Evolutionary conservation across 345 rosid genomes (phyloP), one percentile per base, ranked within the genome.

Genomic region (Eucalyptus marginata): DNA sequence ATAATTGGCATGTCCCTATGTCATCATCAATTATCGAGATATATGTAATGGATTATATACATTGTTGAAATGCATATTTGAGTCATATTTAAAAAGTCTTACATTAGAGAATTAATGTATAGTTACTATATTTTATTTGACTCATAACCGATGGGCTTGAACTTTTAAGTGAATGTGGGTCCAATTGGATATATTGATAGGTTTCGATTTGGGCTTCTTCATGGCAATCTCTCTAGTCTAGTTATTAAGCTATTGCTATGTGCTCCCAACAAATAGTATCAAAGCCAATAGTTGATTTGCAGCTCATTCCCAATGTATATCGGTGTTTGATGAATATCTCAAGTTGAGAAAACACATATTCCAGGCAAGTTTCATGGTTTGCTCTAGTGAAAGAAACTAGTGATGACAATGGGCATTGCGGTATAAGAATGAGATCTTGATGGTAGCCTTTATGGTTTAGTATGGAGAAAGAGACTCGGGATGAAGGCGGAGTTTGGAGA

Each of bases 151-250:
- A 71, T 71, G 36, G 25, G 20, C 2, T 16, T 36, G 3, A 15
- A 10, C 3, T 33, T 5, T 71, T 18, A 40, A 71, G 2, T 71
- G 25, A 68, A 33, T 18, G 27, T 36, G 6, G 13, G 13, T 71
- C 7, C 1, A 20, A 18, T 2, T 71, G 2, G 25, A 71, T 36
- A 18, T 18, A 2, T 10, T 71, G 3, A 33, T 9, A 2, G 7
- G 27, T 40, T 71, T 20, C 2, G 2, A 18, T 36, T 18, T 71
- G 7, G 25, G 25, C 27, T 71, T 64, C 18, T 25, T 9, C 25
- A 3, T 17, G 7, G 46, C 5, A 5, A 71, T 36, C 46, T 71
- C 46, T 20, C 25, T 0, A 6, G 5, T 18, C 4, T 36, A 71
- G 25, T 43, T 18, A 36, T 71, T 71, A 6, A 2, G 43, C 79